Evolutionary conservation across 2,329 filamentous ascomycete species (phyloP).

Genomic region (Pyricularia grisea): DNA sequence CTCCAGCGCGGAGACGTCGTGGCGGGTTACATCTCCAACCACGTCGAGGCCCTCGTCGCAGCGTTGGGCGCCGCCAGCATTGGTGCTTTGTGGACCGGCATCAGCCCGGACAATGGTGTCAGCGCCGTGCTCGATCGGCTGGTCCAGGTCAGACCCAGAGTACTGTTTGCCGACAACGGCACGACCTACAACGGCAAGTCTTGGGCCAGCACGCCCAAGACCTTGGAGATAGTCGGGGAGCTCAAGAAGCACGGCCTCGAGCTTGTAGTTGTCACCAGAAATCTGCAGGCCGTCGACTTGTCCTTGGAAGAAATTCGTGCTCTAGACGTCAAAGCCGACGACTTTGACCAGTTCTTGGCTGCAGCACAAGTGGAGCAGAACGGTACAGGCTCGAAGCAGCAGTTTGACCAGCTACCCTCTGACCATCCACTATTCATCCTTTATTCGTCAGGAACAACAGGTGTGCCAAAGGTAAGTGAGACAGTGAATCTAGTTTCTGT

Average conservation of each 20-base stretch:
- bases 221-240: slow-evolving; percentile 61
- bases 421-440: slow-evolving; percentile 90
- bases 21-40: slow-evolving; percentile 80
- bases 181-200: slow-evolving; percentile 85
- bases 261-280: slow-evolving; percentile 66
- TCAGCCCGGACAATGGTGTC: slow-evolving; percentile 86
- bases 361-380: slow-evolving; percentile 22
- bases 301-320: slow-evolving; percentile 30
- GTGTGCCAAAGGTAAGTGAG: slow-evolving; percentile 56
- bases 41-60: slow-evolving; percentile 75
- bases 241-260: slow-evolving; percentile 53
- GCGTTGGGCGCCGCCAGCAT: slow-evolving; percentile 77
- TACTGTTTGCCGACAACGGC: slow-evolving; percentile 82
- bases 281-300: slow-evolving; percentile 36
- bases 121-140: slow-evolving; percentile 84
- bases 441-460: slow-evolving; percentile 87
- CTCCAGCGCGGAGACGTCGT: slow-evolving; percentile 48
- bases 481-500: background rate
- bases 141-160: slow-evolving; percentile 70
- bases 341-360: slow-evolving; percentile 35
- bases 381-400: slow-evolving; percentile 26
- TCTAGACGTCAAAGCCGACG: slow-evolving; percentile 29
- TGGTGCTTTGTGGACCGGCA: slow-evolving; percentile 86
- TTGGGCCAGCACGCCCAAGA: slow-evolving; percentile 73
- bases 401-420: slow-evolving; percentile 70